Percentiles rank a stretch among this genome's conserved stretches.
phyloP scores from a whole-genome alignment of 495 filamentous ascomycete species.

The Aspergillus cristatus region DNA sequence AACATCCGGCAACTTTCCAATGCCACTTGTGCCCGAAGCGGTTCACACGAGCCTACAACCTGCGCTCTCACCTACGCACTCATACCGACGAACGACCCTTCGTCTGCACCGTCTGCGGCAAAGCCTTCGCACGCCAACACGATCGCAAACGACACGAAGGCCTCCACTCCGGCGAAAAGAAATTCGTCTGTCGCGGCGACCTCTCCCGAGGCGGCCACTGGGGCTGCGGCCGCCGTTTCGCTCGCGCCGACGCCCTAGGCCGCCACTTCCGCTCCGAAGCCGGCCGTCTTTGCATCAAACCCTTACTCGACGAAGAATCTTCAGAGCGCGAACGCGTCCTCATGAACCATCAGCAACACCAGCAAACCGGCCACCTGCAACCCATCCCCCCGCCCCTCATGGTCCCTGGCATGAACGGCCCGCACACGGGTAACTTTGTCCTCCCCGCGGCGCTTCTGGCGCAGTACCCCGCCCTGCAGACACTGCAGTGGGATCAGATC shows the following conservation, averaged over 20 bases:
- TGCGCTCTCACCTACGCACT: constrained; percentile 84
- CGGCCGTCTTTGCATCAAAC: constrained; percentile 91
- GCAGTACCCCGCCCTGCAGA: constrained; percentile 85
- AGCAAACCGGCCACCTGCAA: constrained; percentile 29
- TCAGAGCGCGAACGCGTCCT: constrained; percentile 60
- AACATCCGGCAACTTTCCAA: constrained; percentile 90
- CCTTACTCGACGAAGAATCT: constrained; percentile 82
- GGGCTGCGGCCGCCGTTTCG: constrained; percentile 91
- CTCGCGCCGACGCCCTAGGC: constrained; percentile 88
- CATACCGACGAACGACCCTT: constrained; percentile 91
- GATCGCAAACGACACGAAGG: constrained; percentile 89
- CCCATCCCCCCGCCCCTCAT: constrained; percentile 35
- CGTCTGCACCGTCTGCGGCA: constrained; percentile 92
- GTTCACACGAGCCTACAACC: constrained; percentile 82
- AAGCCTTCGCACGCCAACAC: constrained; percentile 92
- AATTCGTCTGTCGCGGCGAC: constrained; percentile 90
- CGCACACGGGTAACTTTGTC: constrained; percentile 46
- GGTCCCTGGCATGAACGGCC: constrained; percentile 31
- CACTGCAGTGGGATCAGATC: constrained; percentile 66
- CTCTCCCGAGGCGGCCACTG: constrained; percentile 73
- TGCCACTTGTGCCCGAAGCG: constrained; percentile 78
- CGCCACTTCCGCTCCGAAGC: constrained; percentile 97
- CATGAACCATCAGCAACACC: constrained; percentile 53
- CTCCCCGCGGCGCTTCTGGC: constrained; percentile 80
- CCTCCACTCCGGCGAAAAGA: constrained; percentile 87